Base-by-base conservation (phyloP, 2,329 filamentous ascomycete genomes). In the Botrytis medusae region DNA sequence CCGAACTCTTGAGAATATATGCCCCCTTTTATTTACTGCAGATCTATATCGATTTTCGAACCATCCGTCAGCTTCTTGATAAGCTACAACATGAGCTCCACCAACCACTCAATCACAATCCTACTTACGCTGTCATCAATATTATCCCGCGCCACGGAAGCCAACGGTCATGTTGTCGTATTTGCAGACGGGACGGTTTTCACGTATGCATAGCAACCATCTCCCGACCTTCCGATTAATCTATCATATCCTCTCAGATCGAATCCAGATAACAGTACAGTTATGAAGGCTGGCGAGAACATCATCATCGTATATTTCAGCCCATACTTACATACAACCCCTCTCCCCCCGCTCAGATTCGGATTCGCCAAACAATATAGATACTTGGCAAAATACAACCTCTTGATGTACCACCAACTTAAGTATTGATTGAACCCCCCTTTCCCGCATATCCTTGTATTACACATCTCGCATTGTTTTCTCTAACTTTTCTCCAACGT, bases 331-430 rank as follows among this genome's bases (percentile, higher is more conserved):
- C 65, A 69, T 57, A 57, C 14, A 57, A 44, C 65, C 65, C 48
- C 48, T 57, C 65, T 67, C 25, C 65, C 60, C 65, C 65, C 65
- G 48, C 48, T 37, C 65, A 57, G 25, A 59, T 42, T 44, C 48
- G 65, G 48, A 59, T 57, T 57, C 65, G 48, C n/a, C 65, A 69
- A 69, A 42, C 18, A 57, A 57, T 59, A 57, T 2, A 22, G 48
- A 69, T 57, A 2, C 65, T 69, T 69, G 65, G n/a, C 46, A 16
- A 29, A 57, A 57, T 69, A 69, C 48, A 57, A 69, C 65, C 48
- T 69, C 37, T 69, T 42, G 46, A 69, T 57, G 34, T 69, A 32
- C 65, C 65, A 42, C 46, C 37, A 57, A 42, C n/a, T 59, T 18
- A 42, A 25, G 22, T 69, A 69, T 57, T 69, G 65, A 40, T 46